Evolutionary conservation across 2,329 filamentous ascomycete species (phyloP), one percentile per base, ranked within the genome.

Genomic region (Aspergillus sp.): DNA sequence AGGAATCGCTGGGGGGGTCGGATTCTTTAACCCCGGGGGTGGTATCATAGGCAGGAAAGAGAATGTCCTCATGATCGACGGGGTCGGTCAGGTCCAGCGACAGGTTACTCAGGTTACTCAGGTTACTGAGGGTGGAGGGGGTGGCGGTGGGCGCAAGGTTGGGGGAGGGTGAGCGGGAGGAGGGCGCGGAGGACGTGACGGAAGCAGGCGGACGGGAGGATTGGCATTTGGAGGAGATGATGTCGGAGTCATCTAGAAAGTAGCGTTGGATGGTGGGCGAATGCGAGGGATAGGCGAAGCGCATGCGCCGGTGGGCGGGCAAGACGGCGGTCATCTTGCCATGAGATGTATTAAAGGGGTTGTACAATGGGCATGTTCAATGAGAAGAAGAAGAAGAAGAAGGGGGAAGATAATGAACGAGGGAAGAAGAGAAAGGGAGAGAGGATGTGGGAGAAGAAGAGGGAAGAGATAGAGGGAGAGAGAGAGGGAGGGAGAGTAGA

Each of bases 21-120:
- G 50, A 16, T 65, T 70, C 49, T 49, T 80, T 80, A 54, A 78
- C 81, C 8, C 75, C 70, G 1, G 79, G 58, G n/a, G 68, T 66
- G 48, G 70, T 60, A 53, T 76, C 72, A 56, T 77, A 77, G 10
- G 69, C 66, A 3, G 76, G 76, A 32, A 78, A 70, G 16, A 70
- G 52, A 45, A 77, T 65, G 44, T 76, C 71, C 41, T 74, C 68
- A 11, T 71, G 65, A 24, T 62, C 65, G 19, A 55, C 49, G 14
- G 54, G 55, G 30, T 63, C 59, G 14, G 60, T 58, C 16, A 60
- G 60, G 47, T 65, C 63, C 38, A 75, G 62, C 0, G 74, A 73
- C 10, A 75, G 50, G 49, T 22, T 22, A 22, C 22, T 22, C 22
- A 22, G 22, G n/a, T n/a, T n/a, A n/a, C n/a, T n/a, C n/a, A n/a